Conservation (phyloP, 768 basidiomycete genomes). For the Royoungia palumana region DNA sequence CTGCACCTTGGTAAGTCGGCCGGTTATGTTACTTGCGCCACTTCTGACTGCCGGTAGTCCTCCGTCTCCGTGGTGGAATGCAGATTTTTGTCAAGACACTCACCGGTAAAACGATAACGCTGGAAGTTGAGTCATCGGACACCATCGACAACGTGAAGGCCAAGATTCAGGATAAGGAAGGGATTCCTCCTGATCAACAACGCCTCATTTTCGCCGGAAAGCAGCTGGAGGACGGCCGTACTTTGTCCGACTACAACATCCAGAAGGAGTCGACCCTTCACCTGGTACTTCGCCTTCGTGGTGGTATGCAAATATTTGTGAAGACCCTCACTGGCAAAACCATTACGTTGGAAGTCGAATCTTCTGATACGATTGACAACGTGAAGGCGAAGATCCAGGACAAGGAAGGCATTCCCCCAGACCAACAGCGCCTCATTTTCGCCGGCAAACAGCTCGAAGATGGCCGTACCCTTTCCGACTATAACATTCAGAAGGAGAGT, state of each 20-base stretch:
- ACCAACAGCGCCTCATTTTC: slow-evolving; percentile 77
- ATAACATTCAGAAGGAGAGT: slow-evolving; percentile 73
- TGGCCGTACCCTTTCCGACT: slow-evolving; percentile 73
- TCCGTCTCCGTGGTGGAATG: slow-evolving; percentile 88
- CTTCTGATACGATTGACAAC: slow-evolving; percentile 73
- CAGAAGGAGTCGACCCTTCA: slow-evolving; percentile 82
- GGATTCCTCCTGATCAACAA: slow-evolving; percentile 81
- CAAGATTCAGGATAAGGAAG: slow-evolving; percentile 82
- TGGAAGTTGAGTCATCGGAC: slow-evolving; percentile 91
- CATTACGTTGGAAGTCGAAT: slow-evolving; percentile 73
- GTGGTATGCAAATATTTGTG: slow-evolving; percentile 71
- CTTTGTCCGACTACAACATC: slow-evolving; percentile 76
- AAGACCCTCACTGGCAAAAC: slow-evolving; percentile 77
- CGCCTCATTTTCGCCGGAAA: slow-evolving; percentile 92
- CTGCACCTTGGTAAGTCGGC: slow-evolving; percentile 39
- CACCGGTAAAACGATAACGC: slow-evolving; percentile 88
- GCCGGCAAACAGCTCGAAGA: slow-evolving; percentile 80
- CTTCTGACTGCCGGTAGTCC: slow-evolving; percentile 38
- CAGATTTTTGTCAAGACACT: slow-evolving; percentile 88
- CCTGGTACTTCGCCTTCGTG: slow-evolving; percentile 68
- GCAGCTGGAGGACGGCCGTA: slow-evolving; percentile 92
- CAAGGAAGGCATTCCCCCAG: slow-evolving; percentile 78
- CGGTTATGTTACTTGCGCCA: fast-evolving
- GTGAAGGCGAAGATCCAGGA: slow-evolving; percentile 78
- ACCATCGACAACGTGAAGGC: slow-evolving; percentile 90